Percentiles rank a stretch among this genome's conserved stretches.
Conservation (phyloP, 2,329 filamentous ascomycete genomes). For the Orbilia ellipsospora region DNA sequence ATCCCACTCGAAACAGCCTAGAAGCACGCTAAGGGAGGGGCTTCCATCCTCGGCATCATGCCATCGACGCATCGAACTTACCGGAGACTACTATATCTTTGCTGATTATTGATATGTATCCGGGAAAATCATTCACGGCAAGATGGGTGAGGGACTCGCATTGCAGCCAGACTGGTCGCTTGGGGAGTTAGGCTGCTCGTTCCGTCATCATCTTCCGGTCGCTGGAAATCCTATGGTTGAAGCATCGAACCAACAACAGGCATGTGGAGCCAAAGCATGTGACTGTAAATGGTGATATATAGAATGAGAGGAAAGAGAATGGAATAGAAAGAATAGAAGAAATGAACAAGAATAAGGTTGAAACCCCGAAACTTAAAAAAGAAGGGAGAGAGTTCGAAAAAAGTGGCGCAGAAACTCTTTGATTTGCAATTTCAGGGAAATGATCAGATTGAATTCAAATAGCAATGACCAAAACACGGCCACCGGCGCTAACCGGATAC, state of each 20-base stretch:
- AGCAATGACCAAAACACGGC: slow-evolving; percentile 7
- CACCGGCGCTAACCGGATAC: neutral
- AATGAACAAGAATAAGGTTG: neutral
- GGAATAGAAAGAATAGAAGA: slow-evolving; percentile 7
- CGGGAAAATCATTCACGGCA: neutral
- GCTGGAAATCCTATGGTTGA: slow-evolving; percentile 13
- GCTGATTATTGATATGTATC: neutral
- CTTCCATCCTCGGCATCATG: slow-evolving; percentile 29
- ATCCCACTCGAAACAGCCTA: slow-evolving; percentile 32
- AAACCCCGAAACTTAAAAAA: neutral
- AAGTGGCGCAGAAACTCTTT: slow-evolving; percentile 5
- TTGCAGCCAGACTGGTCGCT: slow-evolving; percentile 21
- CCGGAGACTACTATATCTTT: neutral
- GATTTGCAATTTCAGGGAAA: slow-evolving; percentile 40
- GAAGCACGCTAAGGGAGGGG: slow-evolving; percentile 16
- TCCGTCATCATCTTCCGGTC: slow-evolving; percentile 42
- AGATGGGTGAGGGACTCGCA: neutral
- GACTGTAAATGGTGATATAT: neutral
- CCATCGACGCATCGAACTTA: neutral
- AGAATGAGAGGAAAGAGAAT: slow-evolving; percentile 1
- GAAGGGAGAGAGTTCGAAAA: neutral
- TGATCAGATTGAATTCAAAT: slow-evolving; percentile 2
- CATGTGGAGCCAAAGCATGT: slow-evolving; percentile 7
- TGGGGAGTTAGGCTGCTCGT: slow-evolving; percentile 41
- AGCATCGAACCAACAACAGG: slow-evolving; percentile 18